Base-by-base conservation (phyloP, 2,329 filamentous ascomycete species). In the Ambrosiella beaveri region DNA sequence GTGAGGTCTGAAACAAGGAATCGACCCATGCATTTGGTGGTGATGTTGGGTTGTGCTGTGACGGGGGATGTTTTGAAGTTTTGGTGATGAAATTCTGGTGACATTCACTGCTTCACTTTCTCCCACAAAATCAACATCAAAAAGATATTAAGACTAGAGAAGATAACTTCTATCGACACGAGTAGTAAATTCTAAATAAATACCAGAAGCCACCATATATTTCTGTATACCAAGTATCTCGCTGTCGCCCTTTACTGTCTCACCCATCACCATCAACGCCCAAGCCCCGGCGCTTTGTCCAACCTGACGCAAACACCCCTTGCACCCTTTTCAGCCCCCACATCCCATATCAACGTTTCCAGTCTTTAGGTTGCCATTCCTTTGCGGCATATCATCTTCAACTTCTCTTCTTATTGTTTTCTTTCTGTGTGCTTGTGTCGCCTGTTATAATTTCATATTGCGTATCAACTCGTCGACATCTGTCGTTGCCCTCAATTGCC, bases 41-140 rank as follows among this genome's bases (percentile, higher is more conserved):
- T 40, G 27, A 35, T 39, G 9, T 19, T 11, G 47, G 17, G 47
- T 19, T 35, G 47, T 59, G 63, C 62, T 65, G 62, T 65, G 63
- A 66, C 65, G 61, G 62, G 61, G 63, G 59, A 61, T 59, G 65
- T 66, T 65, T 67, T 64, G 63, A 63, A 50, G 19, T 12, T 11
- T n/a, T 12, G n/a, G 39, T 11, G 39, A n/a, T 27, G 3, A 27
- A 27, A 27, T 27, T 27, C 27, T 27, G 27, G 27, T 27, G 27
- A 27, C 3, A 27, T 27, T 27, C 27, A 27, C 27, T 27, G 27
- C 27, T 27, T 27, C 27, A 27, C 27, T 27, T 27, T 27, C 27
- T 27, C 3, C 27, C 3, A 27, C 3, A 4, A 27, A 27, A 27
- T 27, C 3, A 27, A 27, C 27, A 4, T 5, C 3, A 27, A 27